Evolutionary conservation across 257 asterid genomes (phyloP).

Genomic region (Handroanthus guayacan): DNA sequence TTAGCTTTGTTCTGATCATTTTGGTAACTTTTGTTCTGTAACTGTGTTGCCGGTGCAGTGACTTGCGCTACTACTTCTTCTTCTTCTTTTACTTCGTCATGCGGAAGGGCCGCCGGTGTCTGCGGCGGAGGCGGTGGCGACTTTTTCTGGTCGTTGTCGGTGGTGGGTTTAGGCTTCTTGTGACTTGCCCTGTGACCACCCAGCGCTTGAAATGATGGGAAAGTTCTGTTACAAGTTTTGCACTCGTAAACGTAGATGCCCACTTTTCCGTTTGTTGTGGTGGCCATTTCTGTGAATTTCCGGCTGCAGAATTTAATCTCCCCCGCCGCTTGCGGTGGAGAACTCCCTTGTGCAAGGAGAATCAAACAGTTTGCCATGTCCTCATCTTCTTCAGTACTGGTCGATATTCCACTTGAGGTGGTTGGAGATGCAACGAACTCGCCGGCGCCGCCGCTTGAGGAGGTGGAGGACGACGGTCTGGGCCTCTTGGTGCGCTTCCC

Average conservation of each 20-base stretch:
- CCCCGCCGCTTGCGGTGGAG: slow-evolving; percentile 33
- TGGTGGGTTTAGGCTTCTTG: slow-evolving; percentile 61
- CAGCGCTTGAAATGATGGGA: slow-evolving; percentile 84
- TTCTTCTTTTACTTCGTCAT: background rate
- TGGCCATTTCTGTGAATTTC: slow-evolving; percentile 57
- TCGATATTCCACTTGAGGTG: slow-evolving; percentile 54
- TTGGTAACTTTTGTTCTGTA: slow-evolving; percentile 2
- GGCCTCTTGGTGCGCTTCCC: slow-evolving; percentile 70
- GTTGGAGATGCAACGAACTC: slow-evolving; percentile 45
- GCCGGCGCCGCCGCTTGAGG: slow-evolving; percentile 55
- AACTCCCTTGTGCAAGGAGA: slow-evolving; percentile 72
- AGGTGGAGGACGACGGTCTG: slow-evolving; percentile 61
- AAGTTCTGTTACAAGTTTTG: slow-evolving; percentile 77
- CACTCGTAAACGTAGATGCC: slow-evolving; percentile 74
- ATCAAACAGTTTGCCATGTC: slow-evolving; percentile 92
- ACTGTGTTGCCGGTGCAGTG: slow-evolving; percentile 28
- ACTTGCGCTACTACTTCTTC: slow-evolving; percentile 28
- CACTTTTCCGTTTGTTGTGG: slow-evolving; percentile 45
- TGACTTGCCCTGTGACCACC: slow-evolving; percentile 96
- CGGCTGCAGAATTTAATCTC: slow-evolving; percentile 47
- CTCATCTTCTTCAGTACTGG: slow-evolving; percentile 67
- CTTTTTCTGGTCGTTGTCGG: slow-evolving; percentile 44
- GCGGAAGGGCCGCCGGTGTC: slow-evolving; percentile 9
- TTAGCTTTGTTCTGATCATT: slow-evolving; percentile 43
- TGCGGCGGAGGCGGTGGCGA: slow-evolving; percentile 25